phyloP scores from a whole-genome alignment of 1,284 basidiomycete species.

The Ganoderma lucidum region DNA sequence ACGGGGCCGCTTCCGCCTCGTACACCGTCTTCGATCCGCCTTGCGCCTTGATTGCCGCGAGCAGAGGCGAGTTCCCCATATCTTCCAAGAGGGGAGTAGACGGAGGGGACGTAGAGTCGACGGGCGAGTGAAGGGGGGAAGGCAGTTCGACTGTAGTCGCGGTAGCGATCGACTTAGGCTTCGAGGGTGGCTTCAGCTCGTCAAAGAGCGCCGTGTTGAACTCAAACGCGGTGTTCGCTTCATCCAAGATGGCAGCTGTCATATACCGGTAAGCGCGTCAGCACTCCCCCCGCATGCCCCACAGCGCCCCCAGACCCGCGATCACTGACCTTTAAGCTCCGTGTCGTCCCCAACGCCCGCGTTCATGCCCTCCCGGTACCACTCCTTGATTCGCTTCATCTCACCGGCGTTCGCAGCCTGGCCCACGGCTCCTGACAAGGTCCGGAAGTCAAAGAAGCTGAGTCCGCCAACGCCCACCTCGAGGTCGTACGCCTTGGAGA shows the following conservation, averaged over 20 bases:
- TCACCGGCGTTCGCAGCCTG: conserved; percentile 53
- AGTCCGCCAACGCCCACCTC: conserved; percentile 59
- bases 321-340: conserved; percentile 61
- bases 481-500: conserved; percentile 74
- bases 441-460: conserved; percentile 78
- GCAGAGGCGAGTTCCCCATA: conserved; percentile 16
- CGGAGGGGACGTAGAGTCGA: conserved; percentile 25
- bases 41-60: conserved; percentile 24
- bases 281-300: conserved; percentile 8
- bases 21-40: conserved; percentile 30
- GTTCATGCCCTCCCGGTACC: conserved; percentile 82
- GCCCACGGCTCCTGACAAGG: conserved; percentile 50
- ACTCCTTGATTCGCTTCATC: conserved; percentile 79
- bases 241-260: conserved; percentile 57
- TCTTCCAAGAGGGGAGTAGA: conserved; percentile 33
- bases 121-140: conserved; percentile 29
- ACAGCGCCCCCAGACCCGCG: background rate
- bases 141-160: conserved; percentile 34
- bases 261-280: conserved; percentile 5
- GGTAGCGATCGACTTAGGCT: conserved; percentile 18
- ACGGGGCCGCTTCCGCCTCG: conserved; percentile 29
- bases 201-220: conserved; percentile 75
- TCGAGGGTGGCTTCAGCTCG: conserved; percentile 45
- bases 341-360: conserved; percentile 62
- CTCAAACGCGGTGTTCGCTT: conserved; percentile 75